Conservation (phyloP, 1,139 yeast genomes). For the Kodamaea arcana region DNA sequence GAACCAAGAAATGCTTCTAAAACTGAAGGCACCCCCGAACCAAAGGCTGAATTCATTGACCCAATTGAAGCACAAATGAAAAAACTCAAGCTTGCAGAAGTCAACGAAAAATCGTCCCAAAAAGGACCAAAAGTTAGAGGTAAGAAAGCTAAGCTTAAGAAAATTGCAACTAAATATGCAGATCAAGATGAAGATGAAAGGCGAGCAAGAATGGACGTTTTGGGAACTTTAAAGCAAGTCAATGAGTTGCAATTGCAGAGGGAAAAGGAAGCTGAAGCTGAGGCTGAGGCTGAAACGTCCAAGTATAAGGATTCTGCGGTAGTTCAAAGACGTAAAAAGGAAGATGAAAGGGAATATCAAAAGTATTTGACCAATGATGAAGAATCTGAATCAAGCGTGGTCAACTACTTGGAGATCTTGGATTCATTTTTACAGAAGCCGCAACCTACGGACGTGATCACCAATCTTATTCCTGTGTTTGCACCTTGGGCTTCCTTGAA, state of each 20-base stretch:
- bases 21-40: constrained; percentile 3
- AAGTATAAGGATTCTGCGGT: constrained; percentile 15
- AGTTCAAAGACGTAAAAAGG: constrained; percentile 15
- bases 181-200: constrained; percentile 93
- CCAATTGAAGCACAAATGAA: constrained; percentile 12
- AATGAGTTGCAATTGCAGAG: constrained; percentile 35
- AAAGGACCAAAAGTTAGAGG: constrained; percentile 58
- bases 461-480: constrained; percentile 76
- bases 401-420: constrained; percentile 35
- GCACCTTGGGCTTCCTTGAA: constrained; percentile 87
- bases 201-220: constrained; percentile 63
- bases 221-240: constrained; percentile 77
- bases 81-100: constrained; percentile 8
- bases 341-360: constrained; percentile 45
- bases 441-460: constrained; percentile 37
- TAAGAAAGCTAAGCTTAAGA: constrained; percentile 77
- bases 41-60: constrained; percentile 9
- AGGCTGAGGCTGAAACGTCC: constrained; percentile 29
- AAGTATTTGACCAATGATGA: constrained; percentile 41
- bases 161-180: constrained; percentile 76
- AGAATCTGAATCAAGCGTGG: constrained; percentile 21
- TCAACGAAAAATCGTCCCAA: constrained; percentile 11
- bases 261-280: constrained; percentile 17
- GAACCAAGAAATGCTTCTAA: neutral
- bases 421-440: constrained; percentile 44